phyloP scores from a whole-genome alignment of 2,329 filamentous ascomycete genomes.

The Harringtonia aguacate region DNA sequence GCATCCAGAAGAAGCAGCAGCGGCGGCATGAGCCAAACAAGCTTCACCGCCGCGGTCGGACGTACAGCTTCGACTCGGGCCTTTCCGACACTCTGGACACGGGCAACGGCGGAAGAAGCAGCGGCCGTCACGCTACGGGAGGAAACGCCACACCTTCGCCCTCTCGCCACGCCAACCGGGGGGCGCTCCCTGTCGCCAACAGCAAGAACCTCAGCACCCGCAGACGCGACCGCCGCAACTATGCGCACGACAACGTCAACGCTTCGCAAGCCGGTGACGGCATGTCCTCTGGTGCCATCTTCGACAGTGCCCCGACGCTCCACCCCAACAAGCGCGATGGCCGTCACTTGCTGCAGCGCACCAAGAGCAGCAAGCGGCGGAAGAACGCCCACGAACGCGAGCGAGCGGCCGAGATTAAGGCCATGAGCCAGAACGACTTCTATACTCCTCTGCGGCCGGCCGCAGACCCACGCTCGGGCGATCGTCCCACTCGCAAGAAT shows the following conservation, averaged over 20 bases:
- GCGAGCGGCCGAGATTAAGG: constrained; percentile 78
- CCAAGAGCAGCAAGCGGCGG: constrained; percentile 71
- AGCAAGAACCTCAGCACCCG: not conserved
- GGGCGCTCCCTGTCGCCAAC: not conserved
- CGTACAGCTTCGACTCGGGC: constrained; percentile 53
- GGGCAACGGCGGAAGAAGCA: constrained; percentile 13
- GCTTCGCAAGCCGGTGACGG: not conserved
- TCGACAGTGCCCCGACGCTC: constrained; percentile 41
- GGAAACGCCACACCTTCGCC: constrained; percentile 19
- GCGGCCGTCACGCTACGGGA: constrained; percentile 13
- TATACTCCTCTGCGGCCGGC: constrained; percentile 45
- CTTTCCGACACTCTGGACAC: constrained; percentile 43
- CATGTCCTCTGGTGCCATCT: constrained; percentile 13
- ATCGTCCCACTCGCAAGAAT: constrained; percentile 50
- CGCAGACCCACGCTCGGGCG: constrained; percentile 46
- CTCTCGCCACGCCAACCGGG: constrained; percentile 1
- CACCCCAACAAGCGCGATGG: constrained; percentile 48
- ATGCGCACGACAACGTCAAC: not conserved
- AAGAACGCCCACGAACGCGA: constrained; percentile 59
- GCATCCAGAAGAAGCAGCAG: constrained; percentile 31
- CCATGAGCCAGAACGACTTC: constrained; percentile 51
- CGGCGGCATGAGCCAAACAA: constrained; percentile 36
- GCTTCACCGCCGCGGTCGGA: constrained; percentile 35
- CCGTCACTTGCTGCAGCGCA: constrained; percentile 47
- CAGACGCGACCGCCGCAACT: not conserved